Conservation (phyloP, 2,329 filamentous ascomycete species). For the Sporothrix brunneoviolacea region DNA sequence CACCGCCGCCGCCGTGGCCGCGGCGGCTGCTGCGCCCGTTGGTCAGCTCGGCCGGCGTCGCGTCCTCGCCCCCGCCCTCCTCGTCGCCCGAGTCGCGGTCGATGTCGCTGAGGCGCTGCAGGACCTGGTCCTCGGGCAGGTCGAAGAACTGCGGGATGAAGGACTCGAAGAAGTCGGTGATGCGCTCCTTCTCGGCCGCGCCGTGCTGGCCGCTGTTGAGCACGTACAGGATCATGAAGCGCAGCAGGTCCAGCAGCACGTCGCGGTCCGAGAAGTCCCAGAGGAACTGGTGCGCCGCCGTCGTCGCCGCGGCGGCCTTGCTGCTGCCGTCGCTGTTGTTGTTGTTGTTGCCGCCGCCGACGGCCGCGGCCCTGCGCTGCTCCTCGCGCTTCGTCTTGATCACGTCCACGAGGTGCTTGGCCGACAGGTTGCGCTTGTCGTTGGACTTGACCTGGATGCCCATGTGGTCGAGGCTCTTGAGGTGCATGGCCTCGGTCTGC, state of each 20-base stretch:
- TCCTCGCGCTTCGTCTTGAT: conserved; percentile 93
- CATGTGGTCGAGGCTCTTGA: conserved; percentile 95
- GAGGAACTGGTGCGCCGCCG: conserved; percentile 58
- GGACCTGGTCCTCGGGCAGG: conserved; percentile 61
- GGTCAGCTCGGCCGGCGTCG: conserved; percentile 62
- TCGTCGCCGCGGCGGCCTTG: too few species aligned
- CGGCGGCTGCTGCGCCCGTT: conserved; percentile 62
- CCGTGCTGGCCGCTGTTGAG: conserved; percentile 65
- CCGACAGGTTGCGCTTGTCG: conserved; percentile 86
- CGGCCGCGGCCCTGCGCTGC: conserved; percentile 60
- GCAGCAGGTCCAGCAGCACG: conserved; percentile 56
- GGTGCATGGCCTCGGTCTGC: conserved; percentile 90
- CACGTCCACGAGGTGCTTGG: conserved; percentile 82
- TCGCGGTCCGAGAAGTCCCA: conserved; percentile 68
- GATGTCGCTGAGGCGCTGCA: conserved; percentile 60
- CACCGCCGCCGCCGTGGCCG: conserved; percentile 42
- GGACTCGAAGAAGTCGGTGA: conserved; percentile 67
- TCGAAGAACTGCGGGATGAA: conserved; percentile 75
- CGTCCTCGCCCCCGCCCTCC: conserved; percentile 72
- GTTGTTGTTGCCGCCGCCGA: conserved; percentile 49
- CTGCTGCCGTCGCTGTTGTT: too few species aligned
- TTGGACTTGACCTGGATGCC: conserved; percentile 79
- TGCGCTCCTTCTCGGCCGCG: conserved; percentile 64
- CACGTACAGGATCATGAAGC: conserved; percentile 58
- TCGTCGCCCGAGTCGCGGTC: conserved; percentile 68